Base-by-base conservation (phyloP, 257 asterid species). In the Capsicum chinense region DNA sequence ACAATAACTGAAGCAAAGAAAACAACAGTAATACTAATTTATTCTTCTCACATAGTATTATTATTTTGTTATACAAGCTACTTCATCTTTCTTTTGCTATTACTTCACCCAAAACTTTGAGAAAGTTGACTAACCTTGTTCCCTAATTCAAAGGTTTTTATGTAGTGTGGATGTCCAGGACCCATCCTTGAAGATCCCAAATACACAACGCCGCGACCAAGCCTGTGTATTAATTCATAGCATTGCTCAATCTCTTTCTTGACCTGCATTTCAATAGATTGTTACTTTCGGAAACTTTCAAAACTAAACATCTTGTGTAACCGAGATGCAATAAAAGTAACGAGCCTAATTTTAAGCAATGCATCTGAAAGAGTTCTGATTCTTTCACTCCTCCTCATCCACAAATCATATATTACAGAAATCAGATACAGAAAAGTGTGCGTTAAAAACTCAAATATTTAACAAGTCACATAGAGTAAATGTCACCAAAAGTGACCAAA, bases 141-240 rank as follows among this genome's bases (percentile, higher is more conserved):
- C 16, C 94, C 93, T 86, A 96, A 84, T 67, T 93, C 90, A 67
- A 92, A 92, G 79, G 94, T 85, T 79, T 90, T 90, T 6, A 52
- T 81, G 48, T 92, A 94, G 86, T 93, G 95, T 67, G 93, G 94
- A 87, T 96, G 98, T 26, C 47, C 85, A 71, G 92, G 90, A 56
- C 97, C 98, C 90, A 96, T 84, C 88, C 98, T 91, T 54, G 99
- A 88, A 52, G 99, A 96, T 83, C 98, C 98, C 85, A 96, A 92
- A 90, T 96, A 96, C 87, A 93, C 98, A 56, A 89, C 98, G 14
- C 99, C 99, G 80, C 98, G 91, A 52, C 98, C 98, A 59, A 93
- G 95, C 84, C 93, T 92, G 78, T 57, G 83, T 85, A 96, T 93
- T 44, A 94, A 97, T 69, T 92, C 93, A 86, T 94, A 94, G 91